These are phyloP conservation scores for Scleroderma bovista DNA, from an alignment of 768 basidiomycete species.

Conservation along the genomic window DNA sequence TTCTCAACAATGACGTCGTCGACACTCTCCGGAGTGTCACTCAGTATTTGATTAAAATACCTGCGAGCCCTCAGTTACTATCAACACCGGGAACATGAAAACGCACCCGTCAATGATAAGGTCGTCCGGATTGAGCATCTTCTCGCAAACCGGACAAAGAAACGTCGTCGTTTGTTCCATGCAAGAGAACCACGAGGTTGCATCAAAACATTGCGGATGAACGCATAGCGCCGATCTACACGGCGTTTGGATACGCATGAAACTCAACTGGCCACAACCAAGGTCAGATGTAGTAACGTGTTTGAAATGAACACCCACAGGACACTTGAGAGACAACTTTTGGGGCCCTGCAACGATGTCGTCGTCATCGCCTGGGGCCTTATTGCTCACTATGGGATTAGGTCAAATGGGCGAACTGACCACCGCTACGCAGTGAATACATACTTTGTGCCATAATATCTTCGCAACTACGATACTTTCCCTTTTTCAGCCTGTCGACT, in stretches of 20 bases:
- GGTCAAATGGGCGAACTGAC: background rate
- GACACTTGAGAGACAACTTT: conserved; percentile 90
- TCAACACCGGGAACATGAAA: background rate
- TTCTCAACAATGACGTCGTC: conserved; percentile 94
- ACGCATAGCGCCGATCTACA: conserved; percentile 84
- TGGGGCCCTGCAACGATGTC: conserved; percentile 89
- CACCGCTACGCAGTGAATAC: conserved; percentile 18
- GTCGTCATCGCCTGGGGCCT: conserved; percentile 64
- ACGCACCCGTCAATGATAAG: conserved; percentile 88
- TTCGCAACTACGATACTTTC: conserved; percentile 56
- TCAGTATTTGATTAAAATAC: conserved; percentile 83
- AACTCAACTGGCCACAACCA: conserved; percentile 57
- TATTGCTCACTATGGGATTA: conserved; percentile 43
- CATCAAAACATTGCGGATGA: conserved; percentile 95
- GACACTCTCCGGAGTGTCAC: conserved; percentile 65
- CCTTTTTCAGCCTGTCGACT: conserved; percentile 61
- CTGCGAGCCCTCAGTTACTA: conserved; percentile 34
- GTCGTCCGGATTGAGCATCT: conserved; percentile 68
- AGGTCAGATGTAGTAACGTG: background rate
- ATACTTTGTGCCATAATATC: conserved; percentile 67
- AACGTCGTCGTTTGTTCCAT: conserved; percentile 97
- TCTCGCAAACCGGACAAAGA: conserved; percentile 92
- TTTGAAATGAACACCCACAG: conserved; percentile 50
- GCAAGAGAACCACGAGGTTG: conserved; percentile 86
- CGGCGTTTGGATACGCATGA: conserved; percentile 77